Evolutionary conservation across 2,329 filamentous ascomycete species (phyloP), one percentile per base, ranked within the genome.

Genomic region (Sclerotinia borealis): DNA sequence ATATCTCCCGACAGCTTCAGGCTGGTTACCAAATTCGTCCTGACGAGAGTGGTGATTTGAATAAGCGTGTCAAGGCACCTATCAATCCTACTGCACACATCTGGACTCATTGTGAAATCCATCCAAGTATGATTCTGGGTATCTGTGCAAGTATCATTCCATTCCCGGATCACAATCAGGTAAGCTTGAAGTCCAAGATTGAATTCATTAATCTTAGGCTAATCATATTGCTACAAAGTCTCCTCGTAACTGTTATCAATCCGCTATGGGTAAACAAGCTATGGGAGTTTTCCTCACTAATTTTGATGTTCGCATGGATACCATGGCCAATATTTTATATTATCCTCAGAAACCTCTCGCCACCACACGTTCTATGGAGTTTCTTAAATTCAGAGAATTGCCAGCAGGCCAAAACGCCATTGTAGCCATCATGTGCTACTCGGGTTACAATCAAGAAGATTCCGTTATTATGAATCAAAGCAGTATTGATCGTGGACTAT

Each of bases 381-480:
- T 96, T 77, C 81, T 99, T 71, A 96, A 96, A 74, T 99, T 99
- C 87, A 86, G 95, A 78, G 95, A 99, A 77, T 81, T 99, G 64
- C 95, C 95, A 22, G 95, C 95, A 19, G 95, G 95, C 3, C 95
- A 99, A 76, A 99, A 99, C 73, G 95, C 95, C 25, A 99, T 99
- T 71, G 95, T 99, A 15, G 96, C 95, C 47, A 99, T 99, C 78
- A 88, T 92, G 65, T 96, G 91, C 76, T 99, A 99, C 79, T 96
- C 93, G 61, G 95, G 95, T 65, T 99, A 99, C 81, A 99, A 99
- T 78, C 96, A 99, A 76, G 95, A 99, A 92, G 95, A 99, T 86
- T 99, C 95, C 69, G 93, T 99, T 70, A 96, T 99, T 73, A 98
- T 99, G 95, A 99, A 99, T 77, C 95, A 99, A 80, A 97, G 92